Evolutionary conservation across 768 basidiomycete genomes (phyloP).

Genomic region (Hericium coralloides): DNA sequence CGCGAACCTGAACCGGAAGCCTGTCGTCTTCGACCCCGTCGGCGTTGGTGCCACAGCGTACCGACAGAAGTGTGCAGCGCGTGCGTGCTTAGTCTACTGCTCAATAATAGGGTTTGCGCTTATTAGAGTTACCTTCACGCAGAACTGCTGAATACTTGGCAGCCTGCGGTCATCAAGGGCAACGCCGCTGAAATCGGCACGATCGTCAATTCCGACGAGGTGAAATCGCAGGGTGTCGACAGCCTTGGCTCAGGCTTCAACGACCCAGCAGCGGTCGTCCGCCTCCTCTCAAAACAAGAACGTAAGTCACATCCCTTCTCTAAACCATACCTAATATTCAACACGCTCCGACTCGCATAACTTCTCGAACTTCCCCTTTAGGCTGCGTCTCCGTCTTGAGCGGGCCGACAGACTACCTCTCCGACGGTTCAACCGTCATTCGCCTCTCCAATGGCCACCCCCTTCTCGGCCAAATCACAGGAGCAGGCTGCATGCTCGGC

Average conservation of each 20-base stretch:
- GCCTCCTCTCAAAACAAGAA: constrained; percentile 60
- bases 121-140: neutral
- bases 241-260: constrained; percentile 69
- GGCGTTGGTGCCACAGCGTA: constrained; percentile 78
- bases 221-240: constrained; percentile 76
- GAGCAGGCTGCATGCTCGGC: constrained; percentile 81
- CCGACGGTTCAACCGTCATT: constrained; percentile 68
- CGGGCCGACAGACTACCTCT: constrained; percentile 74
- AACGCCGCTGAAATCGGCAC: constrained; percentile 86
- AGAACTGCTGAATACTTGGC: constrained; percentile 72
- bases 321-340: neutral
- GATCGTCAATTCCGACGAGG: constrained; percentile 69
- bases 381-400: constrained; percentile 79
- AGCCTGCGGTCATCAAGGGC: constrained; percentile 88
- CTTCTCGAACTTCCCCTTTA: constrained; percentile 17
- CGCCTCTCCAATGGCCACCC: constrained; percentile 65
- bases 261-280: constrained; percentile 65
- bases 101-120: neutral
- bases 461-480: constrained; percentile 74
- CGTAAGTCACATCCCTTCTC: constrained; percentile 34
- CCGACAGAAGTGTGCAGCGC: constrained; percentile 51
- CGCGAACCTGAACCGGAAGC: constrained; percentile 63
- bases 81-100: constrained; percentile 23
- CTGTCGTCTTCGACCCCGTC: constrained; percentile 87
- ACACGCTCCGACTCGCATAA: neutral